These are phyloP conservation scores for Mycena metata DNA, from an alignment of 768 basidiomycete species.

Conservation along the genomic window DNA sequence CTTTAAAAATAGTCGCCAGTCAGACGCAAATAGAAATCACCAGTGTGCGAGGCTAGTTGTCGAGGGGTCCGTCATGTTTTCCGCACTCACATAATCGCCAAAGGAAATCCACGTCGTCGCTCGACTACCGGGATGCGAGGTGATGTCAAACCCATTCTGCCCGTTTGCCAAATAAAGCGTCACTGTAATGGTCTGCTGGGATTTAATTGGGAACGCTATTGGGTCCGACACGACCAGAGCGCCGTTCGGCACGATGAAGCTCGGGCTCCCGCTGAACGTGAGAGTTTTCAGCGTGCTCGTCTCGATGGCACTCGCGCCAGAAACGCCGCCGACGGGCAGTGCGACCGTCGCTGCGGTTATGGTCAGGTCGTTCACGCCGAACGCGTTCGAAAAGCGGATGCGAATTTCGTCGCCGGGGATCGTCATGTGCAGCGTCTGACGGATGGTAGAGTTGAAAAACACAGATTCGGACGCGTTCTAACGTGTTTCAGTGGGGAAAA, in stretches of 20 bases:
- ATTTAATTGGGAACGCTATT: conserved; percentile 53
- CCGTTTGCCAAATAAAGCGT: conserved; percentile 57
- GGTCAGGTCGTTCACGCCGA: conserved; percentile 57
- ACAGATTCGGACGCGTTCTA: conserved; percentile 47
- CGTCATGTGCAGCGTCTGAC: conserved; percentile 63
- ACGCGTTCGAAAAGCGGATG: conserved; percentile 63
- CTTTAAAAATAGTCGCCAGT: background rate
- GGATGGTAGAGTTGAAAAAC: conserved; percentile 62
- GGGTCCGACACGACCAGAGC: conserved; percentile 62
- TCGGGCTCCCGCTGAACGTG: conserved; percentile 60
- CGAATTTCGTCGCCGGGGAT: conserved; percentile 56
- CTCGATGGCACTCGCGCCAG: conserved; percentile 55
- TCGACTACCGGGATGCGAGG: conserved; percentile 63
- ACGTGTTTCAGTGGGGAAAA: conserved; percentile 16
- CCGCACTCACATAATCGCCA: conserved; percentile 54
- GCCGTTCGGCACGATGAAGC: conserved; percentile 58
- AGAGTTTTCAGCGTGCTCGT: conserved; percentile 50
- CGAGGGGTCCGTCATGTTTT: conserved; percentile 51
- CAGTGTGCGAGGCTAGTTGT: conserved; percentile 53
- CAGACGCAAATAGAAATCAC: conserved; percentile 38
- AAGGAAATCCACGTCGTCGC: conserved; percentile 59
- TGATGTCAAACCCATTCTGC: conserved; percentile 56
- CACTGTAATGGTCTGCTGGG: conserved; percentile 56
- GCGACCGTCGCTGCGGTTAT: conserved; percentile 62
- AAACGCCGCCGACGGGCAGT: conserved; percentile 51